Evolutionary conservation across 805 yeast species (phyloP).

Genomic region (Lachancea cidri): DNA sequence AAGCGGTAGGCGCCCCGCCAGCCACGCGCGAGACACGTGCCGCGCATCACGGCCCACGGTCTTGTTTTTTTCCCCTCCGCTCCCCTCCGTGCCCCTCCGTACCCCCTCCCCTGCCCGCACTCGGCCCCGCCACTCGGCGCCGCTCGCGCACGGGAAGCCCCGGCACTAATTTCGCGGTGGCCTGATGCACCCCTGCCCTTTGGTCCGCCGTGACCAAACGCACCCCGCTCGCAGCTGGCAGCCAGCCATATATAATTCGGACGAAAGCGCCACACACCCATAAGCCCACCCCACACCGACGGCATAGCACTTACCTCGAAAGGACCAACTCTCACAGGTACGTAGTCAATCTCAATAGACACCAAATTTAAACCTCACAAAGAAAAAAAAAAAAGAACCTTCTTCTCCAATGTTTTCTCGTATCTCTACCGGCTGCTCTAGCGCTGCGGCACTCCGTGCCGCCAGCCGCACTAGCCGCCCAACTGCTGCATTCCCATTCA

Average conservation of each 20-base stretch:
- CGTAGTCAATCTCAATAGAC: too few species aligned
- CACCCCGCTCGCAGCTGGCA: too few species aligned
- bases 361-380: too few species aligned
- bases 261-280: too few species aligned
- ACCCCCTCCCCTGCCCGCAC: neutral
- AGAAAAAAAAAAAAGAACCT: too few species aligned
- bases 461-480: constrained; percentile 1
- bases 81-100: neutral
- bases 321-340: too few species aligned
- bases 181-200: neutral
- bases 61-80: neutral
- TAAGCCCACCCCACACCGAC: too few species aligned
- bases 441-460: neutral
- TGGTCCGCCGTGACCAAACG: neutral
- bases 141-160: neutral
- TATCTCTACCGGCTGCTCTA: neutral
- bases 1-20: constrained; percentile 37
- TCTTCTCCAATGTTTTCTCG: neutral
- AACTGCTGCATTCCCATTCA: neutral
- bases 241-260: too few species aligned
- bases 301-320: too few species aligned
- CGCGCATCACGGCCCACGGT: neutral
- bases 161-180: neutral
- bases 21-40: constrained; percentile 1
- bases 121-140: neutral